Base-by-base conservation (phyloP, 805 yeast genomes). In the Crinitomyces ghanaensis region DNA sequence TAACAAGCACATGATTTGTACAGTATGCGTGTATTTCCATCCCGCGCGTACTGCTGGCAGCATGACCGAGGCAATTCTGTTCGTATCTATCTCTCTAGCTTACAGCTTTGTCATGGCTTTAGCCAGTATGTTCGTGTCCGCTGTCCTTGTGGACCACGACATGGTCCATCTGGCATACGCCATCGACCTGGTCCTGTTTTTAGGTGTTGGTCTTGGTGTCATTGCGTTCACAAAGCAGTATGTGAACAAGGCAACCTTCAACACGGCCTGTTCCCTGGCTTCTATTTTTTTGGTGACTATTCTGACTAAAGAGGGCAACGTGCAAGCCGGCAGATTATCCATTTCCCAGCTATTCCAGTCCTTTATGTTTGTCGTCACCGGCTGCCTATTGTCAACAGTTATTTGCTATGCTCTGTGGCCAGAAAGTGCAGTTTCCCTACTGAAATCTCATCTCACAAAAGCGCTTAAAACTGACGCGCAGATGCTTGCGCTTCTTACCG, bases 1-100 rank as follows among this genome's bases (percentile, higher is more conserved):
- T 54, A 72, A 79, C 7, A 82, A 82, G 51, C 94, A 82, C 59
- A 68, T 80, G 42, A 74, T 78, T 2, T 84, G 93, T 24, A 83
- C 93, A 0, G 77, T 77, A 6, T 78, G 82, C 1, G 91, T 82
- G 2, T 83, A 83, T 53, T 82, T 83, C 60, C 91, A 82, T 49
- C 84, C 93, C 0, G 69, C 86, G 2, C 55, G 93, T 31, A 68
- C 91, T 0, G 69, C 71, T 36, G 94, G 94, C 0, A 71, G 82
- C 13, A 82, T 82, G 88, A 68, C 74, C 39, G 84, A 82, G 49
- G 74, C 85, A 8, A 52, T 78, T 12, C 49, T 70, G 28, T 83
- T 72, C 55, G 86, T 77, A 3, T 44, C 64, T 0, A 37, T 70
- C 2, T 61, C 84, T 1, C 54, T 80, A 11, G 33, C 60, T 3